Conservation (phyloP, 2,329 filamentous ascomycete species). For the Cladosporium sp. region DNA sequence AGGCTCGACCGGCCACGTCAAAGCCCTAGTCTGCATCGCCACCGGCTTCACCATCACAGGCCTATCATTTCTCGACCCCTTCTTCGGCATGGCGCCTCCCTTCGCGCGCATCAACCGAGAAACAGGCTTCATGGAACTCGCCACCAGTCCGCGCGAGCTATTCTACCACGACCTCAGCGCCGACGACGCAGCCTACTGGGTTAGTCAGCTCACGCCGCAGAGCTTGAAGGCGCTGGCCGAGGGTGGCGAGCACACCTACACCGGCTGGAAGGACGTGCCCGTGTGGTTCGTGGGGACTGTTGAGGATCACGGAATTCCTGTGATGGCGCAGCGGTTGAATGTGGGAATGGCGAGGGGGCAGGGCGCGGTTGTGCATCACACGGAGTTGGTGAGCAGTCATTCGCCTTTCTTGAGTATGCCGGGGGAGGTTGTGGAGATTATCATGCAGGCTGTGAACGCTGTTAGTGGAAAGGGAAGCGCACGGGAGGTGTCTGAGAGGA, state of each 20-base stretch:
- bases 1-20: not conserved
- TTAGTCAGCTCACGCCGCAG: slow-evolving; percentile 11
- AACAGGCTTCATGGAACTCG: slow-evolving; percentile 14
- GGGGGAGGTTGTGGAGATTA: not conserved
- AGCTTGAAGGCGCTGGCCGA: slow-evolving; percentile 15
- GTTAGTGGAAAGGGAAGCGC: too few species aligned
- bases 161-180: slow-evolving; percentile 16
- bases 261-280: slow-evolving; percentile 17
- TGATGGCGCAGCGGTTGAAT: slow-evolving; percentile 12
- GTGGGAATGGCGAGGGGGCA: slow-evolving; percentile 15
- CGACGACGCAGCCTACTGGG: slow-evolving; percentile 13
- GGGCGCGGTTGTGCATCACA: slow-evolving; percentile 10
- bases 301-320: slow-evolving; percentile 13
- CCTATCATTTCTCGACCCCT: slow-evolving; percentile 14
- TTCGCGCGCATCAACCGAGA: slow-evolving; percentile 9
- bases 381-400: not conserved
- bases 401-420: not conserved
- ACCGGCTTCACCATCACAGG: slow-evolving; percentile 17
- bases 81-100: slow-evolving; percentile 13
- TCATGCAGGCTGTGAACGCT: not conserved
- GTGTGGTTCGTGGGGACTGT: slow-evolving; percentile 14
- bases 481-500: not conserved
- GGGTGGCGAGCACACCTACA: slow-evolving; percentile 16
- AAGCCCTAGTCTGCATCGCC: slow-evolving; percentile 14
- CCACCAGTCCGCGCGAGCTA: slow-evolving; percentile 6